Evolutionary conservation across 257 asterid genomes (phyloP), one percentile per base, ranked within the genome.

Genomic region (Forsythia suspensa): DNA sequence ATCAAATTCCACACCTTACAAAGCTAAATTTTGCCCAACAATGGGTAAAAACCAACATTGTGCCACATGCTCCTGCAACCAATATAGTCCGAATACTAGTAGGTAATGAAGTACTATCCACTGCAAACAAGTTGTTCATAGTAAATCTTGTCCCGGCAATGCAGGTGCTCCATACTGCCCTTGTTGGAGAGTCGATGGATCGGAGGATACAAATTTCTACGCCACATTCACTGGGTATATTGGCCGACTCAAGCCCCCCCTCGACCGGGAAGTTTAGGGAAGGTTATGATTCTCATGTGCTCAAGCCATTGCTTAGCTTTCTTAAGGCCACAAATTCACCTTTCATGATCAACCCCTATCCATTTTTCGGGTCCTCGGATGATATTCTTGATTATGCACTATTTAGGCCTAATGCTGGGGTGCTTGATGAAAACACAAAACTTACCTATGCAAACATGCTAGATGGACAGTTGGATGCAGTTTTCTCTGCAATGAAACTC

Each of bases 201-300:
- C 81, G 12, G 0, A 81, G 55, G 4, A 86, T 92, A 29, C 83
- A 87, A 77, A 81, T 92, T 76, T 89, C 97, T 21, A 91, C 96
- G 1, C 92, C 94, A 0, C 95, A 88, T 75, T 92, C 94, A 0
- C 21, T 91, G n/a, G 94, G 96, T 42, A 87, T 91, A 57, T 81
- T 92, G 0, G 76, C 91, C 1, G 83, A 41, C 86, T 91, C 96
- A 1, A 88, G 78, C 82, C 94, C 96, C 0, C 96, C 97, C 0
- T 92, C 97, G 4, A 38, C 73, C 0, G 97, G 90, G 24, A 83
- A 73, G 42, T 87, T 87, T 70, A 73, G 84, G 18, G 81, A 78
- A 55, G 91, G 89, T 10, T 87, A 85, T n/a, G 89, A 87, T 37
- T 76, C 73, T 12, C 80, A 85, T 77, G 84, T 87, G 20, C 74